Conservation (phyloP, 2,329 filamentous ascomycete species). For the Phyllosticta citriasiana region DNA sequence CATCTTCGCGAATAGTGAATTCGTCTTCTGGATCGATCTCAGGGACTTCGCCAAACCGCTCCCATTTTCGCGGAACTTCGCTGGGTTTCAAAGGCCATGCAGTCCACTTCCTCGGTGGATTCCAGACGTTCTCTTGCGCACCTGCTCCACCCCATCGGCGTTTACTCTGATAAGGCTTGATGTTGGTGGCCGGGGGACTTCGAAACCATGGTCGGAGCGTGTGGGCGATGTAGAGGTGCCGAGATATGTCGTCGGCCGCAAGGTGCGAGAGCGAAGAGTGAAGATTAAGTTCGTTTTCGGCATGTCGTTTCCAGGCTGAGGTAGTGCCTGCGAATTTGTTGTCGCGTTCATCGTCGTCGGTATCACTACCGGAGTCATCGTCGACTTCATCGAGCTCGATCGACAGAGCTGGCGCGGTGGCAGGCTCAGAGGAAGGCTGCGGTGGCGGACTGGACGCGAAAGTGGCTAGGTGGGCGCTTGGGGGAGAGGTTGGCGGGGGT, state of each 20-base stretch:
- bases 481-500: background rate
- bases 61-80: conserved; percentile 49
- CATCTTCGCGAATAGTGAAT: conserved; percentile 40
- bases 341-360: conserved; percentile 28
- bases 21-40: conserved; percentile 37
- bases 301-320: conserved; percentile 57
- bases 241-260: conserved; percentile 55
- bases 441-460: background rate
- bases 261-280: conserved; percentile 53
- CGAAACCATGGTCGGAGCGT: conserved; percentile 48
- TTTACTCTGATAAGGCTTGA: conserved; percentile 30
- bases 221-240: conserved; percentile 73
- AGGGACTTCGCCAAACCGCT: conserved; percentile 33
- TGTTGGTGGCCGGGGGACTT: conserved; percentile 10
- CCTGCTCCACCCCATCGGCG: conserved; percentile 29
- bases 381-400: background rate
- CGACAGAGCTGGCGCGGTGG: background rate
- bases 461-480: background rate
- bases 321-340: conserved; percentile 63
- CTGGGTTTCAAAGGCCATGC: conserved; percentile 68
- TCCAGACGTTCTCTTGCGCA: conserved; percentile 24
- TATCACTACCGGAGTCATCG: conserved; percentile 6
- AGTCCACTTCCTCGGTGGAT: conserved; percentile 56
- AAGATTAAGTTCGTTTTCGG: conserved; percentile 52
- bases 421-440: background rate